phyloP scores from a whole-genome alignment of 1,284 basidiomycete species.

The Chondrostereum purpureum region DNA sequence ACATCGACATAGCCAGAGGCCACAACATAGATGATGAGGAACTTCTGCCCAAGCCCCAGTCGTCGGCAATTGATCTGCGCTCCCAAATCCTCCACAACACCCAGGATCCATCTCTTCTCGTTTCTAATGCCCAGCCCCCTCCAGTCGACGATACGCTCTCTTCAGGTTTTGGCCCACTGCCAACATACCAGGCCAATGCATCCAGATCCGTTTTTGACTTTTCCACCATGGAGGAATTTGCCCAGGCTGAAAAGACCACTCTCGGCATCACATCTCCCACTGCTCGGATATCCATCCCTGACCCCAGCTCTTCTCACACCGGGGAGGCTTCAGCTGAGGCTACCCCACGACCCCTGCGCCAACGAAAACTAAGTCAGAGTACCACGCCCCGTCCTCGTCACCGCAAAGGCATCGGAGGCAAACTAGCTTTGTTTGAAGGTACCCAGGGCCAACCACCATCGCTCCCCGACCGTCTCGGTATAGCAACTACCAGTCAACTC shows the following conservation, averaged over 20 bases:
- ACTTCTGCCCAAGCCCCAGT: constrained; percentile 17
- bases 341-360: constrained; percentile 36
- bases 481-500: constrained; percentile 17
- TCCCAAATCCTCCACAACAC: constrained; percentile 32
- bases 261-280: constrained; percentile 36
- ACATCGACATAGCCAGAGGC: constrained; percentile 35
- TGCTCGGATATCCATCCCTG: neutral
- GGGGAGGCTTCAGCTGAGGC: neutral
- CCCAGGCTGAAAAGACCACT: constrained; percentile 57
- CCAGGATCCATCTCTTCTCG: constrained; percentile 45
- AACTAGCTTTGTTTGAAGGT: constrained; percentile 89
- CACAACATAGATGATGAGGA: constrained; percentile 11
- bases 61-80: constrained; percentile 21
- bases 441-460: constrained; percentile 41
- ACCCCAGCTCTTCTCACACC: neutral
- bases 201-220: constrained; percentile 69
- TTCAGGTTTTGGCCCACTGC: constrained; percentile 38
- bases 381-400: constrained; percentile 52
- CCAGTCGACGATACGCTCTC: constrained; percentile 24
- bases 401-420: constrained; percentile 70
- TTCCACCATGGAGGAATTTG: constrained; percentile 74
- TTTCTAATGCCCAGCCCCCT: constrained; percentile 21
- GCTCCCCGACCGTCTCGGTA: constrained; percentile 32
- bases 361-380: constrained; percentile 81
- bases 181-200: constrained; percentile 25